Evolutionary conservation across 352 stramenopile species (phyloP).

Genomic region (Globisporangium irregulare): DNA sequence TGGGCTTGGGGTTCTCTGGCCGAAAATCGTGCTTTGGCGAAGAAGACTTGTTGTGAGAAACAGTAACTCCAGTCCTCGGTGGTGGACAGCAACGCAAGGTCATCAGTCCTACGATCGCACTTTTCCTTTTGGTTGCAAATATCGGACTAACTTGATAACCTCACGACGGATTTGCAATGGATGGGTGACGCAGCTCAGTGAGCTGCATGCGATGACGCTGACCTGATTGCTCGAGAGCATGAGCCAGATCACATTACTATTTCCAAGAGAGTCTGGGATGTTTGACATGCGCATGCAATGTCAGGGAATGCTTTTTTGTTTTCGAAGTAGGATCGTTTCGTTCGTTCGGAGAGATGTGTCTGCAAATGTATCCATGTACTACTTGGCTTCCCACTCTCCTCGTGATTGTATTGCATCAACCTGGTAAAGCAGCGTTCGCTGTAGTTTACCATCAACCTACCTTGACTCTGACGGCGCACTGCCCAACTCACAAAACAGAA

Average conservation of each 20-base stretch:
- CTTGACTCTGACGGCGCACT: too few relatives aligned
- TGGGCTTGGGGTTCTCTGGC: too few relatives aligned
- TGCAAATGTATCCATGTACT: not conserved
- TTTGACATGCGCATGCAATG: not conserved
- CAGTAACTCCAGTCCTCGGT: not conserved
- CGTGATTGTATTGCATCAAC: not conserved
- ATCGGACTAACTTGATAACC: not conserved
- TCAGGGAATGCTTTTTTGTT: not conserved
- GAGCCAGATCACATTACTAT: not conserved
- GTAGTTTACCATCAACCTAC: not conserved
- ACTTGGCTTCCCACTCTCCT: not conserved
- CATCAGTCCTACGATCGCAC: too few relatives aligned
- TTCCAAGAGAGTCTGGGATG: not conserved
- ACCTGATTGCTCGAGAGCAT: not conserved
- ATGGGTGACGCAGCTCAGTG: not conserved
- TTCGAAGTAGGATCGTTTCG: not conserved
- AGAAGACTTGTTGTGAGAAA: not conserved
- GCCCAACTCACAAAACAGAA: not conserved
- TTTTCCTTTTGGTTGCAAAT: too few relatives aligned
- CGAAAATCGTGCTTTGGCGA: not conserved
- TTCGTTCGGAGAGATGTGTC: not conserved
- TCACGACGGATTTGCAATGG: not conserved
- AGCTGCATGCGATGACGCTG: not conserved
- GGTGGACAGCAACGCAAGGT: too few relatives aligned
- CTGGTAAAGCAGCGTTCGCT: too few relatives aligned